Base-by-base conservation (phyloP, 1,139 yeast genomes). In the Saccharomycopsis phalli region DNA sequence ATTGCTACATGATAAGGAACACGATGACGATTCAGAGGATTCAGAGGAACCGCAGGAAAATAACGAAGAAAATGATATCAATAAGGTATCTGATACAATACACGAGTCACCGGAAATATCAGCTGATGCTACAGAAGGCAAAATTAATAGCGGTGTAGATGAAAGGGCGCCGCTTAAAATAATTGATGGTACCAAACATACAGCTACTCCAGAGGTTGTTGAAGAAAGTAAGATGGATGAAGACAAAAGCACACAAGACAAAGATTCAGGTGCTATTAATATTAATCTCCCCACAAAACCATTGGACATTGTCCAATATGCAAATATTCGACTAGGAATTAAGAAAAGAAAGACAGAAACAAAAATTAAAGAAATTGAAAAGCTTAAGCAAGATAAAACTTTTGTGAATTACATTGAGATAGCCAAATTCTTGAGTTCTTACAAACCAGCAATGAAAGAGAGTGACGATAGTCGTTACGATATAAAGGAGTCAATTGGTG, bases 281-380 rank as follows among this genome's bases (percentile, higher is more conserved):
- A 19, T 36, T 22, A 25, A 41, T 16, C 42, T 49, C 7, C 50
- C 51, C 2, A 51, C 52, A 11, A 63, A 61, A 37, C 49, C 53
- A 5, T 71, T 77, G 47, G 80, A 80, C 55, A 65, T 80, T 35
- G 71, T 66, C 10, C 71, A 61, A 29, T 76, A 76, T 52, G 77
- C 84, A 0, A 58, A 61, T 10, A 65, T 65, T 35, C 61, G 84
- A 39, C 49, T 64, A 14, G 53, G 50, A 5, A 53, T 65, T 4
- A 49, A 52, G 16, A 51, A 59, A 35, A 52, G 53, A 39, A 47
- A 56, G 34, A 57, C 57, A 17, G 47, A 50, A 31, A 14, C 23
- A 31, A 8, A 17, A 19, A 13, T 13, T 8, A 17, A 27, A 4
- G 20, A 40, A 30, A 29, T 41, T 2, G 28, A 32, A 11, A 28